Evolutionary conservation across 257 asterid species (phyloP), one percentile per base, ranked within the genome.

Genomic region (Solanum paucissectum): DNA sequence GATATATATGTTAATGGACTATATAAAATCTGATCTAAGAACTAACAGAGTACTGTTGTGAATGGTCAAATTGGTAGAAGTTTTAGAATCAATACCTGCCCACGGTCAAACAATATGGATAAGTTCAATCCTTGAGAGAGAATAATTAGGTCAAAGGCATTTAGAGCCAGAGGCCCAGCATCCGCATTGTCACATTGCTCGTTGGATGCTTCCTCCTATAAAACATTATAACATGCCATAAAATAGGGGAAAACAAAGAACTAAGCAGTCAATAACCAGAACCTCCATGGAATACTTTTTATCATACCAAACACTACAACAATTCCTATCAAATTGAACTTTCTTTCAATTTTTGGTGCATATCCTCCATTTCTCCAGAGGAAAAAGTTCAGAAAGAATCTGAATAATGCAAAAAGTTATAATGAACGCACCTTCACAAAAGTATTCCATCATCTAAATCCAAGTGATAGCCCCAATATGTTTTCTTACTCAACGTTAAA

Each of bases 41-140:
- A 49, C 49, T 9, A 46, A 79, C 2, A 82, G 69, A 81, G 6
- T 37, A 18, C 42, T 16, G 25, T 49, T 29, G 69, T 18, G 69
- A 49, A 82, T 82, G 71, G 44, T 82, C 44, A 29, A 49, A 6
- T 18, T 82, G 44, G 21, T 46, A 81, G 6, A 27, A 46, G 18
- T 29, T 29, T 18, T 38, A 82, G 71, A 49, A 82, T 34, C 14
- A 5, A 49, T 93, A 97, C 99, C 98, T 94, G 91, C 89, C 94
- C 91, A 75, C 99, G 99, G 72, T 96, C 96, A 84, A 97, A 97
- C 88, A 97, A 87, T 18, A 98, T 90, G 25, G 99, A 92, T 85
- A 97, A 97, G 89, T 97, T 95, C 84, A 97, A 91, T 64, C 99
- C 99, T 92, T 97, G 98, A 87, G 99, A 97, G 60, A 97, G 98